Conservation (phyloP, 805 yeast genomes). For the Lipomyces kockii region DNA sequence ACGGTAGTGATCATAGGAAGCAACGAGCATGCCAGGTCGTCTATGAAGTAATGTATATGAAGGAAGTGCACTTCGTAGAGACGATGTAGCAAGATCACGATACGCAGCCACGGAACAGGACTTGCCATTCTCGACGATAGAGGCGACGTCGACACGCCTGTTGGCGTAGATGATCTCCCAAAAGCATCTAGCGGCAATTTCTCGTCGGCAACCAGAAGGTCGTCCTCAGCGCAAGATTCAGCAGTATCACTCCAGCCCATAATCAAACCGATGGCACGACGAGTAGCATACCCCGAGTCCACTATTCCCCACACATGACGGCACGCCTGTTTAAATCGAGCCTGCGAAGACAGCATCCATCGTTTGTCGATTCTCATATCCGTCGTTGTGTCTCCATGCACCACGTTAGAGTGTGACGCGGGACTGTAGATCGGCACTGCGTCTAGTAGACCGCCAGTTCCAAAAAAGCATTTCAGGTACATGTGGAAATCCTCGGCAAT, state of each 20-base stretch:
- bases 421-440: slow-evolving; percentile 35
- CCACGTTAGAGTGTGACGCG: slow-evolving; percentile 38
- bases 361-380: background rate
- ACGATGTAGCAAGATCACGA: slow-evolving; percentile 28
- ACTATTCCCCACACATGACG: slow-evolving; percentile 39
- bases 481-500: slow-evolving; percentile 39
- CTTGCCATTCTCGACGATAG: background rate
- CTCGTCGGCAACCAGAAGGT: background rate
- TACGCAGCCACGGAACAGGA: slow-evolving; percentile 15
- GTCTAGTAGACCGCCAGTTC: slow-evolving; percentile 28
- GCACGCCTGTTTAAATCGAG: slow-evolving; percentile 36
- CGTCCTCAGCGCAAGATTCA: background rate
- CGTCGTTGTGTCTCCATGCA: slow-evolving; percentile 7
- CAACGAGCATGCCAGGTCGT: slow-evolving; percentile 29
- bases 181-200: background rate
- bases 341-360: slow-evolving; percentile 27
- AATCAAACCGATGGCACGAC: slow-evolving; percentile 11
- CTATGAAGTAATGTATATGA: slow-evolving; percentile 35
- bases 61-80: slow-evolving; percentile 38
- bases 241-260: background rate
- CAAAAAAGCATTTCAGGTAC: slow-evolving; percentile 35
- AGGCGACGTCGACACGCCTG: background rate
- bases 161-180: background rate
- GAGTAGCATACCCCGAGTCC: slow-evolving; percentile 37
- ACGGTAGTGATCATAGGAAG: slow-evolving; percentile 8